These are phyloP conservation scores for Vitis hybrid DNA, from an alignment of 177 flowering plant species.

Conservation along the genomic window DNA sequence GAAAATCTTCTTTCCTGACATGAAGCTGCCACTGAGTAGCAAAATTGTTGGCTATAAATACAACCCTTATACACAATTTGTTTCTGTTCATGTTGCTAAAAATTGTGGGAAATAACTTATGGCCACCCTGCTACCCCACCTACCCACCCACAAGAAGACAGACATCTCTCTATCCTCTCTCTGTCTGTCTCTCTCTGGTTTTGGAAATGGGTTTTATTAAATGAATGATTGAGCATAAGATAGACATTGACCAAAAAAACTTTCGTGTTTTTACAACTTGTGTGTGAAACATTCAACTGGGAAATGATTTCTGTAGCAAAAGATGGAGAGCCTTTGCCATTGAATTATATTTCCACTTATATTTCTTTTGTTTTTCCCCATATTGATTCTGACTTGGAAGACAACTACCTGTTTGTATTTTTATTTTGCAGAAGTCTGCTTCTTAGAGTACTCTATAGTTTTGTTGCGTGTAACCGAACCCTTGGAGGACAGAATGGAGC, in stretches of 20 bases:
- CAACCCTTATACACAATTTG: too few relatives aligned
- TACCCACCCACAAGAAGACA: too few relatives aligned
- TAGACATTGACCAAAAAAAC: too few relatives aligned
- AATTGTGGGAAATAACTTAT: too few relatives aligned
- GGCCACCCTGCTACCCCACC: too few relatives aligned
- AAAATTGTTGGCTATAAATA: too few relatives aligned
- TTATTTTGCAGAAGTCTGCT: constrained; percentile 52
- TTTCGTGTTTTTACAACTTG: neutral
- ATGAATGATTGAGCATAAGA: too few relatives aligned
- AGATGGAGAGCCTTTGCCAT: neutral
- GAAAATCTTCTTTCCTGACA: neutral
- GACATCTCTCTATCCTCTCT: too few relatives aligned
- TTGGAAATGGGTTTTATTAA: too few relatives aligned
- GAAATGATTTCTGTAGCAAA: neutral
- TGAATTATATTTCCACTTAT: neutral
- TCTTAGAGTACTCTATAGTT: constrained; percentile 62
- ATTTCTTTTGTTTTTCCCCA: neutral
- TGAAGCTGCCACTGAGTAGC: too few relatives aligned
- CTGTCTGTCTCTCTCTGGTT: too few relatives aligned
- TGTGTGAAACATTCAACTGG: neutral
- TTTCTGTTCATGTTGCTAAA: too few relatives aligned
- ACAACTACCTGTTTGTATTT: neutral
- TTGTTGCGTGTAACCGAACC: constrained; percentile 75
- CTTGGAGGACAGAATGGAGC: constrained; percentile 93
- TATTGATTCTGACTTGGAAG: neutral